phyloP scores from a whole-genome alignment of 306 rosid species.

The Medicago arabica region DNA sequence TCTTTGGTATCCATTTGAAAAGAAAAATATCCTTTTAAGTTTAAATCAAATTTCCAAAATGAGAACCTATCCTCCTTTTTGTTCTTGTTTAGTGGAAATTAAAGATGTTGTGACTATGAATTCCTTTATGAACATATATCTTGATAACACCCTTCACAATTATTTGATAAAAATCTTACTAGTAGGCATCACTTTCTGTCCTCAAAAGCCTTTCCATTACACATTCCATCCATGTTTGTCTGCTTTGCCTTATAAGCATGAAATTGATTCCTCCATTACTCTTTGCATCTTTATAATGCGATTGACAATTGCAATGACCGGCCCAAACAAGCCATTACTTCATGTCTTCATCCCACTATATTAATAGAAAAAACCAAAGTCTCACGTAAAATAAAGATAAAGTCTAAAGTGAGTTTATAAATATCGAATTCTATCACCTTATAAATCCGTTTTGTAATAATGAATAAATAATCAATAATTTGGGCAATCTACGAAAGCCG shows the following conservation, averaged over 20 bases:
- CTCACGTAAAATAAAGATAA: not conserved
- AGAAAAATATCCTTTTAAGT: not conserved
- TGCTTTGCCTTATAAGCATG: constrained; percentile 29
- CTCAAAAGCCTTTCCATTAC: constrained; percentile 46
- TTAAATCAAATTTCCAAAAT: constrained; percentile 32
- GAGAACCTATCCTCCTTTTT: constrained; percentile 11
- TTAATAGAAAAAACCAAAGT: no score
- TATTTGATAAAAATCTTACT: constrained; percentile 32
- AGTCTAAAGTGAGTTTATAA: not conserved
- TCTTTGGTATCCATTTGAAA: constrained; percentile 6
- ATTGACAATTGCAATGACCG: not conserved
- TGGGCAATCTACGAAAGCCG: no score
- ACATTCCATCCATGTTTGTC: constrained; percentile 30
- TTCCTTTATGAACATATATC: constrained; percentile 39
- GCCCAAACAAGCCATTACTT: not conserved
- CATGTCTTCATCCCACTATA: not conserved
- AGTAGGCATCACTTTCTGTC: constrained; percentile 41
- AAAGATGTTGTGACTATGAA: constrained; percentile 35
- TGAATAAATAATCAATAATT: no score
- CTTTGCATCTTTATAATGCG: not conserved
- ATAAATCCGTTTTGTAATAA: not conserved
- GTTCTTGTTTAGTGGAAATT: constrained; percentile 45
- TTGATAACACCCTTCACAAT: constrained; percentile 44
- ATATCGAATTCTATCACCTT: no score
- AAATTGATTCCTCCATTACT: constrained; percentile 7